Conservation (phyloP, 352 stramenopile species). For the Pythium insidiosum region DNA sequence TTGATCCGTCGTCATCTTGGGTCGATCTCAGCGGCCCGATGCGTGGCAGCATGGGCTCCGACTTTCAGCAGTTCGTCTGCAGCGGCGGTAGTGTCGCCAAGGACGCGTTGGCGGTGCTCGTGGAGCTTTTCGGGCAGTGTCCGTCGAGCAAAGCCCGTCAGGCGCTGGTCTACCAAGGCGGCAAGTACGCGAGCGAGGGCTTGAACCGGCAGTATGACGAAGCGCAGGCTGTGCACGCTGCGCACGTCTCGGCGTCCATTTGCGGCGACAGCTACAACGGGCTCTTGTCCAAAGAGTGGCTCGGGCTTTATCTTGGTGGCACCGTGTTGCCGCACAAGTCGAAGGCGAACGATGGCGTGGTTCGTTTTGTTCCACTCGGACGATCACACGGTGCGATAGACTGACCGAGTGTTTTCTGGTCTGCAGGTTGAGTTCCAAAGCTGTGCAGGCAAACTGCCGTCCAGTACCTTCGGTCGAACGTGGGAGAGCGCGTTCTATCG, state of each 20-base stretch:
- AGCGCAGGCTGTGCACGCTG: conserved; percentile 20
- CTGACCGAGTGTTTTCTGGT: conserved; percentile 1
- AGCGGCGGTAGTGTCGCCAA: conserved; percentile 10
- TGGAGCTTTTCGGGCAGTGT: conserved; percentile 29
- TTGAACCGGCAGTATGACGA: conserved; percentile 21
- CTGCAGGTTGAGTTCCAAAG: conserved; percentile 47
- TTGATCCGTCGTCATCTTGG: conserved; percentile 24
- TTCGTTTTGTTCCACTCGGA: too few species aligned
- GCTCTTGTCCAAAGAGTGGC: conserved; percentile 28
- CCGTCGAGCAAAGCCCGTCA: conserved; percentile 20
- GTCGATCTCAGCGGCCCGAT: conserved; percentile 29
- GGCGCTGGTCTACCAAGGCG: conserved; percentile 32
- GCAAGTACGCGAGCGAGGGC: conserved; percentile 15
- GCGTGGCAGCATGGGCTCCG: conserved; percentile 38
- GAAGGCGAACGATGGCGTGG: conserved; percentile 42
- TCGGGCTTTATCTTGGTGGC: conserved; percentile 19
- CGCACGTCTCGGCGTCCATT: conserved; percentile 28
- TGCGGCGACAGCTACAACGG: conserved; percentile 31
- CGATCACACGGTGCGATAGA: too few species aligned
- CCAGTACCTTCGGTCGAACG: conserved; percentile 21
- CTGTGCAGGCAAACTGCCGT: conserved; percentile 28
- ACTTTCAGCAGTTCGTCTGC: conserved; percentile 33
- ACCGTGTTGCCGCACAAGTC: conserved; percentile 34
- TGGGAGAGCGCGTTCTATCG: conserved; percentile 37
- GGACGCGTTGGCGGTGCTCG: conserved; percentile 18